These are phyloP conservation scores for Cystobasidium pallidum DNA, from an alignment of 1,284 basidiomycete species.

Conservation along the genomic window DNA sequence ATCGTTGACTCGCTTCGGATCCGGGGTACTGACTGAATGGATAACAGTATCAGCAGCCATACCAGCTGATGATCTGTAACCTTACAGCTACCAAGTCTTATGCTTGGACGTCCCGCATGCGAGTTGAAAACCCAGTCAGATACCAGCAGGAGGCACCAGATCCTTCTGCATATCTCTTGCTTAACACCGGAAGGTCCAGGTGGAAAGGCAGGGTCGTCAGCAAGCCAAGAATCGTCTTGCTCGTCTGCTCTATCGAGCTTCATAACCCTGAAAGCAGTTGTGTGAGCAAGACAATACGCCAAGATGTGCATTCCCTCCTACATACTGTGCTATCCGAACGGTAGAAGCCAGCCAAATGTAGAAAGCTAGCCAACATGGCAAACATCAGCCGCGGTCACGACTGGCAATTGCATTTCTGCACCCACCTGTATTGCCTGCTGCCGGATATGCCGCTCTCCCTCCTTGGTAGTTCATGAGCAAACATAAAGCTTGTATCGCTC, in stretches of 20 bases:
- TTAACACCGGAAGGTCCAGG: constrained; percentile 9
- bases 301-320: neutral
- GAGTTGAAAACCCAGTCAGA: constrained; percentile 32
- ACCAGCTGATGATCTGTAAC: no score
- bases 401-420: neutral
- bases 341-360: constrained; percentile 11
- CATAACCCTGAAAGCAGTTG: constrained; percentile 4
- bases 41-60: neutral
- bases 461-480: constrained; percentile 21
- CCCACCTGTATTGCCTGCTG: constrained; percentile 13
- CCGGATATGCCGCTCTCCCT: constrained; percentile 9
- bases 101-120: constrained; percentile 10
- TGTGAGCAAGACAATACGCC: neutral
- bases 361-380: neutral
- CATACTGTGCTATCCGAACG: constrained; percentile 19
- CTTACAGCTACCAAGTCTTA: constrained; percentile 5
- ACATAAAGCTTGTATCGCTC: constrained; percentile 15
- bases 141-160: constrained; percentile 17
- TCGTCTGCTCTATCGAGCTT: constrained; percentile 19
- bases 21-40: neutral
- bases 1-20: constrained; percentile 8
- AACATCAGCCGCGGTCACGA: neutral
- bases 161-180: constrained; percentile 9
- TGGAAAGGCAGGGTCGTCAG: constrained; percentile 9
- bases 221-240: constrained; percentile 14